Base-by-base conservation (phyloP, 148 eudicot species). In the Salicornia ramosissima region DNA sequence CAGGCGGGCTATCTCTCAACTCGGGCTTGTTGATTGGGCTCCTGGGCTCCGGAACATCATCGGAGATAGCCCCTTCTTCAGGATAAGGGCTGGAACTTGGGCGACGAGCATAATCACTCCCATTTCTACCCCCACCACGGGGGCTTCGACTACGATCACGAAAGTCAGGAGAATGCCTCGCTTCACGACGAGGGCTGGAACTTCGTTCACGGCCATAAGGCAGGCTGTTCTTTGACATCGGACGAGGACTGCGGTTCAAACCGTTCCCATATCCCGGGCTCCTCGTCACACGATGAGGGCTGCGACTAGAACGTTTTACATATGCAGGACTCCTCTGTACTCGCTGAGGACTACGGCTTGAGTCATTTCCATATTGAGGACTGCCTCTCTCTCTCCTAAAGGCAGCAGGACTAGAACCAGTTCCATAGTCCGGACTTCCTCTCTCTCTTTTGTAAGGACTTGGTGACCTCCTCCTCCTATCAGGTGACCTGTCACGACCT, bases 301-400 rank as follows among this genome's bases (percentile, higher is more conserved):
- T 85, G 5, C 71, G 86, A 71, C 86, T 85, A 40, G 69, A 70
- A 6, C 80, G 80, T 63, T 61, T 81, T 36, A 81, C 85, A 74
- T 87, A 83, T 65, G 78, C 88, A 54, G 91, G 96, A 71, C 91
- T 86, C 71, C 89, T 77, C 42, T 85, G 82, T 60, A 81, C 80
- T 60, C 80, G 68, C 64, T 83, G 83, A 26, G 89, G 86, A 73
- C 87, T 77, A 19, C 68, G 80, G 68, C 75, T 77, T 16, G 82
- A 64, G 43, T 79, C 72, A 65, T 73, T 69, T 45, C 86, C 86
- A 81, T 87, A 85, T 67, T 83, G 85, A 63, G 96, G 96, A 67
- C 91, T 86, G 26, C 72, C 85, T 59, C 96, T 72, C 28, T 85
- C 89, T 62, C 86, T 81, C 49, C 82, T 67, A 70, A 83, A 78